Conservation (phyloP, 768 basidiomycete genomes). For the Russula foetens region DNA sequence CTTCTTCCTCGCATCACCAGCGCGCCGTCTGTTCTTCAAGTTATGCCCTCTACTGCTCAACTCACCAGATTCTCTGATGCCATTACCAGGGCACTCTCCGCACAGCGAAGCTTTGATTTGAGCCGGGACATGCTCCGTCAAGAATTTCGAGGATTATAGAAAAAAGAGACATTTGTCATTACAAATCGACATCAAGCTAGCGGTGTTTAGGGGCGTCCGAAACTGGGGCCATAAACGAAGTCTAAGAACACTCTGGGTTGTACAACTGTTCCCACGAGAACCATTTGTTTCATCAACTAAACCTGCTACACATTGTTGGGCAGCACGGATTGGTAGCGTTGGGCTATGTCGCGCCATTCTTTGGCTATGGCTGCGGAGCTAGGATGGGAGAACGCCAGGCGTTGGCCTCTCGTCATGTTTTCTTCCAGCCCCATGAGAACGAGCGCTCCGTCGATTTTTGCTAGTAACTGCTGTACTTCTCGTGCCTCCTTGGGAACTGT, state of each 20-base stretch:
- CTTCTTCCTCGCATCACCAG: no score
- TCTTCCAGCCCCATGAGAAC: constrained; percentile 9
- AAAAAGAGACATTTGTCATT: constrained; percentile 69
- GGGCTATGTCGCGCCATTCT: constrained; percentile 8
- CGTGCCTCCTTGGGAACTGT: constrained; percentile 10
- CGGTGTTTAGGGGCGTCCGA: constrained; percentile 1
- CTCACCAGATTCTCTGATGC: constrained; percentile 96
- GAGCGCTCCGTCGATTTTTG: constrained; percentile 8
- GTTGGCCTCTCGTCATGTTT: constrained; percentile 9
- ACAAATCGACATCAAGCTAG: constrained; percentile 46
- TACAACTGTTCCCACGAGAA: background rate
- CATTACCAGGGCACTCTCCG: constrained; percentile 68
- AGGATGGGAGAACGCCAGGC: background rate
- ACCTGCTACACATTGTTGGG: constrained; percentile 6
- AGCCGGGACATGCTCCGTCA: constrained; percentile 71
- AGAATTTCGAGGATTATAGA: constrained; percentile 76
- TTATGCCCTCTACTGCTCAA: constrained; percentile 91
- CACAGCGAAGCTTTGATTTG: constrained; percentile 58
- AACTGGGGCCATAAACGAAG: background rate
- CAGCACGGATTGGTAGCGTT: constrained; percentile 14
- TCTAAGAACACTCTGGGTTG: background rate
- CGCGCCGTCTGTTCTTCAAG: constrained; percentile 44
- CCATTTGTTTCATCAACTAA: background rate
- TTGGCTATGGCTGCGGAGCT: background rate
- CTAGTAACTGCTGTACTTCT: background rate